Conservation (phyloP, 2,329 filamentous ascomycete genomes). For the Elsinoe perseae region DNA sequence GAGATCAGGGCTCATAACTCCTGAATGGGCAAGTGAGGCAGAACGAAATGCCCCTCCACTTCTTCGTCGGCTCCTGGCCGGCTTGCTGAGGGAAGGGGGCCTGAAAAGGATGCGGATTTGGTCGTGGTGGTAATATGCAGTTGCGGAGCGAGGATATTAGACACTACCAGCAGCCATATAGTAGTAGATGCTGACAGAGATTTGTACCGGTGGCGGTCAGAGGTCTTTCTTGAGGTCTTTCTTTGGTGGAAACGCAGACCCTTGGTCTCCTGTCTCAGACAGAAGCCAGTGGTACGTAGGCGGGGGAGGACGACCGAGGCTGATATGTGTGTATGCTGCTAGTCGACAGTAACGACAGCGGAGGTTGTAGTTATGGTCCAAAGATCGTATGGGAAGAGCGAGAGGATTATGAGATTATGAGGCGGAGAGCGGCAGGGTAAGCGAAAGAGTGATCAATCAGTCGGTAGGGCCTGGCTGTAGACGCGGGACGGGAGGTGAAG, state of each 20-base stretch:
- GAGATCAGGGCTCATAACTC: not conserved
- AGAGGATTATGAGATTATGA: not conserved
- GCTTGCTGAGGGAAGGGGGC: not conserved
- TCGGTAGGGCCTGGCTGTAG: not conserved
- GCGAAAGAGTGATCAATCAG: not conserved
- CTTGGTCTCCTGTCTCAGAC: constrained; percentile 12
- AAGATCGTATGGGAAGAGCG: not conserved
- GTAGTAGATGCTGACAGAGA: constrained; percentile 1
- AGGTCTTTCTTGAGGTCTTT: not conserved
- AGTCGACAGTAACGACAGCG: not conserved
- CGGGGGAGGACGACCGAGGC: not conserved
- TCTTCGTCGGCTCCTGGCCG: constrained; percentile 9
- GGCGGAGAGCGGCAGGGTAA: not conserved
- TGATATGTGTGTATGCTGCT: not conserved
- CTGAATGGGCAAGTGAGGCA: not conserved
- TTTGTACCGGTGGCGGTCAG: constrained; percentile 2
- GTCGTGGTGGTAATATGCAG: not conserved
- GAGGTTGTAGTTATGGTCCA: not conserved
- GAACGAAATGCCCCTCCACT: not conserved
- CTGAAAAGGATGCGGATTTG: not conserved
- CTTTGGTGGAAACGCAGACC: not conserved
- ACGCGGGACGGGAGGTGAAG: constrained; percentile 1
- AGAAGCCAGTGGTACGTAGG: not conserved
- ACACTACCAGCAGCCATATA: not conserved
- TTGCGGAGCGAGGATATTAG: not conserved